Conservation (phyloP, 768 basidiomycete species). For the Psilocybe cubensis region DNA sequence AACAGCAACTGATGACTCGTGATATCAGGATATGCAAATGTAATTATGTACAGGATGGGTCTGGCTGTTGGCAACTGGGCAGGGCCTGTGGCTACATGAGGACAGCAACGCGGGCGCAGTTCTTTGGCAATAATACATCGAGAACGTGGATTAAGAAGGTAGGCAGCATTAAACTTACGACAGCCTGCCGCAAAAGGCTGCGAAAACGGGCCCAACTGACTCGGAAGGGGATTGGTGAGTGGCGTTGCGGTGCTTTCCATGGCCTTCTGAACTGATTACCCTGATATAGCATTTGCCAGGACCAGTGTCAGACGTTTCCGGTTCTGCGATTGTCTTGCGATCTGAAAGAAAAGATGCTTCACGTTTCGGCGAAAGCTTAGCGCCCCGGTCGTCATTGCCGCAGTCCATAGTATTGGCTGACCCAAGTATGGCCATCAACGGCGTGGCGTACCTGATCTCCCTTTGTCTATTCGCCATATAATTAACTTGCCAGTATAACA, state of each 20-base stretch:
- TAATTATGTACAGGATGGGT: constrained; percentile 2
- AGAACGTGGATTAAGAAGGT: constrained; percentile 5
- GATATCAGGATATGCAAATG: constrained; percentile 1
- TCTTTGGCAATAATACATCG: background rate
- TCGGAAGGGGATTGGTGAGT: constrained; percentile 13
- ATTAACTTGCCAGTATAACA: constrained; percentile 29
- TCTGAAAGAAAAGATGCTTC: constrained; percentile 12
- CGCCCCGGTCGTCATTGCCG: constrained; percentile 28
- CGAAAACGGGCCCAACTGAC: constrained; percentile 1
- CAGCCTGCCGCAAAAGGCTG: constrained; percentile 5
- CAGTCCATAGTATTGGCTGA: constrained; percentile 16
- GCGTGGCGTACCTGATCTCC: constrained; percentile 39
- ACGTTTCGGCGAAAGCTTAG: constrained; percentile 22
- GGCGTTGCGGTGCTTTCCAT: constrained; percentile 14
- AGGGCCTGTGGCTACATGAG: background rate
- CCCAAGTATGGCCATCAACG: constrained; percentile 24
- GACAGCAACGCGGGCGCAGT: constrained; percentile 3
- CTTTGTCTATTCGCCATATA: constrained; percentile 31
- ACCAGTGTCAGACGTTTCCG: constrained; percentile 8
- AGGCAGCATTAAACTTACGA: background rate
- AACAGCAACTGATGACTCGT: constrained; percentile 7
- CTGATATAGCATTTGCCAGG: constrained; percentile 23
- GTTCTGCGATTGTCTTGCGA: constrained; percentile 13
- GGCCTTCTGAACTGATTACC: constrained; percentile 19
- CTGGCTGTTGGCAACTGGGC: background rate